Evolutionary conservation across 192 early-diverging fungal genomes (phyloP).

Genomic region (Coemansia sp.): DNA sequence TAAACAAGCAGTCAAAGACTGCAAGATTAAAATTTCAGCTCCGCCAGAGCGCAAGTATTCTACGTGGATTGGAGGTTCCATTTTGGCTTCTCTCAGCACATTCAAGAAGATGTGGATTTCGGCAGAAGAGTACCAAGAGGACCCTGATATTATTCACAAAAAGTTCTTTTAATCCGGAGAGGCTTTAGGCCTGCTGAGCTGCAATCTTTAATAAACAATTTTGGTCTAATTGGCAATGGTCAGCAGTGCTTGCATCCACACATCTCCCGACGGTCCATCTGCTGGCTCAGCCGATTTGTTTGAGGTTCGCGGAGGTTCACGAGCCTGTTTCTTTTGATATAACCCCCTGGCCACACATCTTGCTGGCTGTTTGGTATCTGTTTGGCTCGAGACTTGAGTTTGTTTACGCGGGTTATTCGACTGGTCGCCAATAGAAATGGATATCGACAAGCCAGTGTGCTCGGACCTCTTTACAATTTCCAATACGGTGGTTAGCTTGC

Average conservation of each 20-base stretch:
- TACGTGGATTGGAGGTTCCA: conserved; percentile 97
- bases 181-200: too few species aligned
- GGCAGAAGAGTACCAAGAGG: conserved; percentile 95
- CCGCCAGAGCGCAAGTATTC: conserved; percentile 98
- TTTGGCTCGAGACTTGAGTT: not conserved
- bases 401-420: conserved; percentile 2
- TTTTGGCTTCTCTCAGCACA: conserved; percentile 92
- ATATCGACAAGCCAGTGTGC: conserved; percentile 1
- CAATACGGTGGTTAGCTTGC: conserved; percentile 38
- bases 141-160: conserved; percentile 88
- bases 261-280: not conserved
- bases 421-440: conserved; percentile 18
- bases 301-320: not conserved
- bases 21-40: conserved; percentile 96
- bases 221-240: too few species aligned
- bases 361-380: not conserved
- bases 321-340: conserved; percentile 6
- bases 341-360: conserved; percentile 4
- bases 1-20: conserved; percentile 84
- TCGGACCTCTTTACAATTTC: conserved; percentile 38
- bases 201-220: too few species aligned
- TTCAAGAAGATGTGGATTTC: conserved; percentile 99
- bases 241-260: conserved; percentile 28
- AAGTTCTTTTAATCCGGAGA: conserved; percentile 60
- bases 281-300: not conserved